Evolutionary conservation across 2,329 filamentous ascomycete genomes (phyloP), one percentile per base, ranked within the genome.

Genomic region (Talaromyces sp.): DNA sequence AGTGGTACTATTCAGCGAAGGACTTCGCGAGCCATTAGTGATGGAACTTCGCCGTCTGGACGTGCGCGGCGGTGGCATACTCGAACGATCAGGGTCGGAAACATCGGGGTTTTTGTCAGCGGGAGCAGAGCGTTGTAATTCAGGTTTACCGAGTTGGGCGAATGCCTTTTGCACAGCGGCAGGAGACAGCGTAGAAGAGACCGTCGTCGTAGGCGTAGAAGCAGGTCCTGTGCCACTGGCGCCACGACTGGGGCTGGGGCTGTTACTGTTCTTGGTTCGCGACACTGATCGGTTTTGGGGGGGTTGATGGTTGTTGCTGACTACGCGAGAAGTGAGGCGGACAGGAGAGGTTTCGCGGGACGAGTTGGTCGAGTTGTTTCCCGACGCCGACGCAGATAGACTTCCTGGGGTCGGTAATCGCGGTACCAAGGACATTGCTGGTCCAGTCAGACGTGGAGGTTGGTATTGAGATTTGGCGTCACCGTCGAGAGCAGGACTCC

Each of bases 251-350:
- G 89, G 88, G 70, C 87, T 91, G 66, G 83, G 79, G 64, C 91
- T 88, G 67, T 87, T 83, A 74, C 87, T 91, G 74, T 85, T 87
- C 75, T 88, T 89, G 71, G 88, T 86, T 65, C 88, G 87, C 13
- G 64, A 65, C 70, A 85, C 82, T 60, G 81, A 81, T 62, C 76
- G 72, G n/a, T 75, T 69, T 63, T 76, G 72, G 19, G 52, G 60
- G 31, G 52, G 52, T 66, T 72, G 72, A 45, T 72, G 69, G 35
- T 75, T 70, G 22, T 71, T 70, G 37, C 75, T 71, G 66, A 68
- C 68, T 41, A 69, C 67, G 54, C 73, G 73, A 58, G 70, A 72
- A 62, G 75, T 70, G 60, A 68, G 69, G 68, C 76, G 76, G 64
- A 74, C 71, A 22, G 82, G 82, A 24, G 82, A 84, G 31, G 80